A percentile compares a stretch with the other conserved stretches of the same genome.
phyloP scores from a whole-genome alignment of 2,329 filamentous ascomycete species.

The Periglandula ipomoeae region DNA sequence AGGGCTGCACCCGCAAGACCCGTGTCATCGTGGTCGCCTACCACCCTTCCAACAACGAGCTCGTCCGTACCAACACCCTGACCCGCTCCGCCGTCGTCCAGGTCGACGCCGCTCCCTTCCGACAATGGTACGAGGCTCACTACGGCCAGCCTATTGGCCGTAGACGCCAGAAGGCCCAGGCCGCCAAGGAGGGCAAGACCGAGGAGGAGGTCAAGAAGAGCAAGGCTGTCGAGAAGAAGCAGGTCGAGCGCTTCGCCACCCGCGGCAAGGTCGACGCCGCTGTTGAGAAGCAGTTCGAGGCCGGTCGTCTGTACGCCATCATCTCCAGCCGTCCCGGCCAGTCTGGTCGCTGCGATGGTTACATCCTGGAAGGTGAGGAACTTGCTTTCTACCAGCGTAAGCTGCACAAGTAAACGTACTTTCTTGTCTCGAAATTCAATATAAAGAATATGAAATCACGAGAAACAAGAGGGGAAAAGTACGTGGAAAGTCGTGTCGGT shows the following conservation, averaged over 20 bases:
- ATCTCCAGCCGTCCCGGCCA: conserved; percentile 90
- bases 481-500: not conserved
- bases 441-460: not conserved
- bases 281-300: conserved; percentile 98
- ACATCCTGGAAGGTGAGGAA: conserved; percentile 98
- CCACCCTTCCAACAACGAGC: conserved; percentile 99
- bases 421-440: not conserved
- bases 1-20: conserved; percentile 97
- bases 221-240: conserved; percentile 94
- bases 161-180: conserved; percentile 76
- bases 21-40: conserved; percentile 97
- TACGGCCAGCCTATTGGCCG: conserved; percentile 88
- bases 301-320: conserved; percentile 92
- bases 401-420: conserved; percentile 79
- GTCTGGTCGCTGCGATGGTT: conserved; percentile 93
- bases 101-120: conserved; percentile 96
- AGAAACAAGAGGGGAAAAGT: conserved; percentile 7
- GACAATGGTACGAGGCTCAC: conserved; percentile 99
- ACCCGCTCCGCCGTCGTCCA: conserved; percentile 98
- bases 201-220: conserved; percentile 79
- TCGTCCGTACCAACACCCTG: conserved; percentile 99
- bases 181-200: conserved; percentile 48
- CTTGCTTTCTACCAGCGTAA: conserved; percentile 99
- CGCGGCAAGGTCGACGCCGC: conserved; percentile 86
- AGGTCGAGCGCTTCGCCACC: conserved; percentile 73